Conservation (phyloP, 1,284 basidiomycete genomes). For the Tylopilus orsonianus region DNA sequence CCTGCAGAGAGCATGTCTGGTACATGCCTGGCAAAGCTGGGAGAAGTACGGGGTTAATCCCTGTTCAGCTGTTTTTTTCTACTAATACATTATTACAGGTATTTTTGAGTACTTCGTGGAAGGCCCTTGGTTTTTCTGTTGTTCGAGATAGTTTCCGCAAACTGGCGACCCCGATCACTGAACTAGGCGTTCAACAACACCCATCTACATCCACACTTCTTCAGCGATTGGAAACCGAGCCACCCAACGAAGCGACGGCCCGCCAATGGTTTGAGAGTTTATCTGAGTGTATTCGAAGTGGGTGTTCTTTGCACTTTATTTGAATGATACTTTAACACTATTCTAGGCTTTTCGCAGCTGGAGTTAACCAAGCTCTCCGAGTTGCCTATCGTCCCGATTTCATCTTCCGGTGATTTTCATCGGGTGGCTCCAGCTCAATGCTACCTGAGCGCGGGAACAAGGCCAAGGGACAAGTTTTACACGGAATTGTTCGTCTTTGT, state of each 20-base stretch:
- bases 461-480: constrained; percentile 40
- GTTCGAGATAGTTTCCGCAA: constrained; percentile 51
- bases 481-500: constrained; percentile 81
- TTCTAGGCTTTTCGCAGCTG: not conserved
- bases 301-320: not conserved
- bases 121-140: constrained; percentile 71
- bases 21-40: constrained; percentile 58
- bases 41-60: constrained; percentile 47
- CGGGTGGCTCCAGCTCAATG: constrained; percentile 1
- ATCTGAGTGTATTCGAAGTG: not conserved
- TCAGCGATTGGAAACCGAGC: constrained; percentile 54
- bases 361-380: not conserved
- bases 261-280: constrained; percentile 56
- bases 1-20: constrained; percentile 58
- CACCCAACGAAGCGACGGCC: constrained; percentile 61
- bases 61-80: not conserved
- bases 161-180: constrained; percentile 45
- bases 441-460: not conserved
- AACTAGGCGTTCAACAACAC: constrained; percentile 68
- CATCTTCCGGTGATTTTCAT: not conserved
- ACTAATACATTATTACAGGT: constrained; percentile 45
- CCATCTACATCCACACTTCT: constrained; percentile 69
- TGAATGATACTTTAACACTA: not conserved
- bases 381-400: constrained; percentile 1
- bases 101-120: constrained; percentile 69